Conservation (phyloP, 306 rosid genomes). For the Medicago truncatula region DNA sequence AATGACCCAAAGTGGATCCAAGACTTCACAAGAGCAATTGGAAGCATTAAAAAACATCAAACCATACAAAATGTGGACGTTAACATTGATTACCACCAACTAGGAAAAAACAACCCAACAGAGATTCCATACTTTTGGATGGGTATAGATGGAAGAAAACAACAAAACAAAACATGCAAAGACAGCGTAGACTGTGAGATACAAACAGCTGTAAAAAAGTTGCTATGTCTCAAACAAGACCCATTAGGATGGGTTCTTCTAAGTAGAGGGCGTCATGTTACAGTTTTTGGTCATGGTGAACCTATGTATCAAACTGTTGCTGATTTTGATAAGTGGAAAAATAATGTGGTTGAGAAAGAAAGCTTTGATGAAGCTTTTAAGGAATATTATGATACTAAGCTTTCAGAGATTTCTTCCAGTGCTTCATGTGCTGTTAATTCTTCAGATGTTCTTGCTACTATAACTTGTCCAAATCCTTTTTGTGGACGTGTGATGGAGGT, state of each 20-base stretch:
- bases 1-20: conserved; percentile 33
- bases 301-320: conserved; percentile 38
- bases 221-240: conserved; percentile 46
- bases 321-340: conserved; percentile 45
- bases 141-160: conserved; percentile 43
- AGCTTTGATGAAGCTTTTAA: conserved; percentile 41
- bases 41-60: conserved; percentile 13
- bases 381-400: conserved; percentile 31
- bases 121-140: conserved; percentile 44
- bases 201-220: conserved; percentile 32
- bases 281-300: conserved; percentile 36
- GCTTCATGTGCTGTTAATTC: neutral
- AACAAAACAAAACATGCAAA: conserved; percentile 19
- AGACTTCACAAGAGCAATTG: conserved; percentile 24
- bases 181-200: conserved; percentile 35
- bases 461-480: conserved; percentile 44
- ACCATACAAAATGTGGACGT: conserved; percentile 11
- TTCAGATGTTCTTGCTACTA: conserved; percentile 42
- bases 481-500: conserved; percentile 50
- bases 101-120: conserved; percentile 31
- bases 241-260: conserved; percentile 47
- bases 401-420: conserved; percentile 5
- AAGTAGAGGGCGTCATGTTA: conserved; percentile 34
- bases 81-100: conserved; percentile 10
- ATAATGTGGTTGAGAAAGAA: conserved; percentile 24